Evolutionary conservation across 768 basidiomycete genomes (phyloP).

Genomic region (Chalciporus piperatus): DNA sequence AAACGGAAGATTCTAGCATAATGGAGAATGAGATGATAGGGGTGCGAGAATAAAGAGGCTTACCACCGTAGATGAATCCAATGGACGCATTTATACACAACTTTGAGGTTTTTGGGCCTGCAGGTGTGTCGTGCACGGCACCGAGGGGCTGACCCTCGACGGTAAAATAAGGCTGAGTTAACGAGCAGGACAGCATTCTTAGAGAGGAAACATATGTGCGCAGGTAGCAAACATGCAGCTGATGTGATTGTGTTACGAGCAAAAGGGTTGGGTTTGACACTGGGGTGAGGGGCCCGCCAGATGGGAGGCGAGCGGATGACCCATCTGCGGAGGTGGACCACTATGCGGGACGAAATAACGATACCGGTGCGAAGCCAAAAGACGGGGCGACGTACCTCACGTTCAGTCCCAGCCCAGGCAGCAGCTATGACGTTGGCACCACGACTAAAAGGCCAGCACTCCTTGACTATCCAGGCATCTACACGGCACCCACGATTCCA

Average conservation of each 20-base stretch:
- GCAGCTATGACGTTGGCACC: slow-evolving; percentile 60
- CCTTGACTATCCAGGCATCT: slow-evolving; percentile 59
- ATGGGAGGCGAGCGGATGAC: slow-evolving; percentile 52
- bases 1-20: slow-evolving; percentile 48
- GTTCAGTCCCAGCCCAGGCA: slow-evolving; percentile 55
- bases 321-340: slow-evolving; percentile 50
- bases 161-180: slow-evolving; percentile 41
- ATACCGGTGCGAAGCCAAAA: not conserved
- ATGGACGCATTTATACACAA: slow-evolving; percentile 60
- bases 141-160: slow-evolving; percentile 34
- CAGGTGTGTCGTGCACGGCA: slow-evolving; percentile 27
- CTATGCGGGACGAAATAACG: slow-evolving; percentile 33
- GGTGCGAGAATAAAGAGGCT: not conserved
- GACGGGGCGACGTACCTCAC: slow-evolving; percentile 48
- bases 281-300: slow-evolving; percentile 54
- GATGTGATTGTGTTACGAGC: slow-evolving; percentile 63
- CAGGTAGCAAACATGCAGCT: slow-evolving; percentile 52
- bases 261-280: slow-evolving; percentile 54
- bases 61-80: slow-evolving; percentile 60
- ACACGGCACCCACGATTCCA: slow-evolving; percentile 61
- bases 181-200: slow-evolving; percentile 47
- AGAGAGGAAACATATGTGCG: slow-evolving; percentile 44
- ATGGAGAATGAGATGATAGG: slow-evolving; percentile 2
- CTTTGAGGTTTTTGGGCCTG: slow-evolving; percentile 38
- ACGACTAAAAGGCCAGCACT: slow-evolving; percentile 51